phyloP scores from a whole-genome alignment of 148 eudicot genomes.

The Selenicereus undatus region DNA sequence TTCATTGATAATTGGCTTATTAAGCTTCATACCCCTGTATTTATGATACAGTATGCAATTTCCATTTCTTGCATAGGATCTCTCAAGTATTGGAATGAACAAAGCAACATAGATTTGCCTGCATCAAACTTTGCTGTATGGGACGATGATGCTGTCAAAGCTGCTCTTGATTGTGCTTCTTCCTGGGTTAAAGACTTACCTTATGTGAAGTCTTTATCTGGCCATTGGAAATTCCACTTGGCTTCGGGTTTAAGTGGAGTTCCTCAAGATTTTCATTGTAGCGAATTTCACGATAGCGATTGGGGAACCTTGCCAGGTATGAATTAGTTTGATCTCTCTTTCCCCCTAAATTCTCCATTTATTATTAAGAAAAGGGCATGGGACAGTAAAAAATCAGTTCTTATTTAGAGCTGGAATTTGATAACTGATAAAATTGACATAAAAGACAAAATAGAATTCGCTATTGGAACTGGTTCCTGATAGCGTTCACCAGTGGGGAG shows the following conservation, averaged over 20 bases:
- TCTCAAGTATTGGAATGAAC: constrained; percentile 76
- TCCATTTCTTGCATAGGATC: constrained; percentile 44
- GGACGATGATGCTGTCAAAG: constrained; percentile 84
- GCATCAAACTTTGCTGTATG: constrained; percentile 63
- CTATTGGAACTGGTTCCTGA: neutral
- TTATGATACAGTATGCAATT: neutral
- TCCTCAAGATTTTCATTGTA: constrained; percentile 52
- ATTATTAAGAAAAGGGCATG: neutral
- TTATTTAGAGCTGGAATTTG: too few relatives aligned
- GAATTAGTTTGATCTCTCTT: neutral
- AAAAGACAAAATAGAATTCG: neutral
- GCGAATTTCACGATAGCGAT: constrained; percentile 62
- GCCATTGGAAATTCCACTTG: constrained; percentile 80
- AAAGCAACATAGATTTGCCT: constrained; percentile 64
- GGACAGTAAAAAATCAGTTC: neutral
- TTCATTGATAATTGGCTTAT: neutral
- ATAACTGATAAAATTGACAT: neutral
- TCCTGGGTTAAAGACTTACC: constrained; percentile 89
- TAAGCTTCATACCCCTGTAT: neutral
- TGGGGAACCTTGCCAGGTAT: constrained; percentile 90
- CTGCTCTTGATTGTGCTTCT: constrained; percentile 81
- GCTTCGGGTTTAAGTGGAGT: constrained; percentile 49
- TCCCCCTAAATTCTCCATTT: neutral
- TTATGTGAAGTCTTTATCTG: constrained; percentile 84
- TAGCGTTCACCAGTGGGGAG: neutral